A percentile compares a stretch with the other conserved stretches of the same genome.
phyloP scores from a whole-genome alignment of 2,329 filamentous ascomycete genomes.

The Xylaria arbuscula region DNA sequence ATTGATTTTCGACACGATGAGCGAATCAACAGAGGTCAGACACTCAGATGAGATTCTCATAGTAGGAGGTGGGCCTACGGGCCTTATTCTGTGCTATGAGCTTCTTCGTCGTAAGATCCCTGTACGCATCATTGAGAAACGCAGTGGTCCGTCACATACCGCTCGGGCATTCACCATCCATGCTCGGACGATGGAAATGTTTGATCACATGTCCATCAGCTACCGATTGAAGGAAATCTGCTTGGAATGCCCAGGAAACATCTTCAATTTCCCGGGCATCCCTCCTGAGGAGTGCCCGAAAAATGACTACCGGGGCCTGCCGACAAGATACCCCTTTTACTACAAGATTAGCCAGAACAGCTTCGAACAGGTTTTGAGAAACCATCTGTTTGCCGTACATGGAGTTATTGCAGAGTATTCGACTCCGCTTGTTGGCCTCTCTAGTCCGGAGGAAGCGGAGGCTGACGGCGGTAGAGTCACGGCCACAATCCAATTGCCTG shows the following conservation, averaged over 20 bases:
- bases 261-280: conserved; percentile 13
- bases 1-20: neutral
- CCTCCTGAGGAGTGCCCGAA: conserved; percentile 9
- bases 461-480: neutral
- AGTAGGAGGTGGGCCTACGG: conserved; percentile 10
- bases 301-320: conserved; percentile 3
- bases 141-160: conserved; percentile 1
- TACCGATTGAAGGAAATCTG: conserved; percentile 16
- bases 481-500: conserved; percentile 5
- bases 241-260: conserved; percentile 13
- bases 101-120: conserved; percentile 13
- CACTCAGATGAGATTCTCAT: conserved; percentile 15
- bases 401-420: conserved; percentile 3
- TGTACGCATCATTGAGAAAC: conserved; percentile 12
- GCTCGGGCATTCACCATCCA: conserved; percentile 9
- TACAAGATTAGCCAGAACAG: conserved; percentile 21
- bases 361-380: conserved; percentile 13
- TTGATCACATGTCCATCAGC: conserved; percentile 13
- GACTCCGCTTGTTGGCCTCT: conserved; percentile 7
- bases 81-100: conserved; percentile 19
- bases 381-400: conserved; percentile 13
- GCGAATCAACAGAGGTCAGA: conserved; percentile 7
- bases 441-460: neutral
- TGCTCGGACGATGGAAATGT: conserved; percentile 19
- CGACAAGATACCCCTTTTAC: conserved; percentile 17